These are phyloP conservation scores for Laguncularia racemosa DNA, from an alignment of 345 rosid genomes.

Conservation along the genomic window DNA sequence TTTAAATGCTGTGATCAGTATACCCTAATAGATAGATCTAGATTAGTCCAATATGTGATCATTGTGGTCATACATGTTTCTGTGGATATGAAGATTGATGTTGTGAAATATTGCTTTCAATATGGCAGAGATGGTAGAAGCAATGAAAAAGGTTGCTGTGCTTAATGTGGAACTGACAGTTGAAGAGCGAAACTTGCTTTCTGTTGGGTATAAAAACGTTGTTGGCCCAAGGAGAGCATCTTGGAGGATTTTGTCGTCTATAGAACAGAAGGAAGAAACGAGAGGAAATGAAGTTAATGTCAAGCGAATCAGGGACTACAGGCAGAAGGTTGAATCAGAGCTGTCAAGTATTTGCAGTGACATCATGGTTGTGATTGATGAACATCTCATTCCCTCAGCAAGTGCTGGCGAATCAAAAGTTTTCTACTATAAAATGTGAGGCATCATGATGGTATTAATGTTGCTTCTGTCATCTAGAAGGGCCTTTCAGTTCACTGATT, in stretches of 20 bases:
- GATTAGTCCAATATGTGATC: too few species aligned
- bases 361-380: constrained; percentile 27
- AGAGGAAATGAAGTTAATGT: constrained; percentile 26
- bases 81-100: too few species aligned
- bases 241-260: constrained; percentile 32
- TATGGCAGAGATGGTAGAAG: constrained; percentile 31
- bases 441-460: neutral
- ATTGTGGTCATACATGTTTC: too few species aligned
- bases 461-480: neutral
- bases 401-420: constrained; percentile 27
- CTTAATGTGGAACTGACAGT: constrained; percentile 27
- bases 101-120: neutral
- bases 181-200: constrained; percentile 32
- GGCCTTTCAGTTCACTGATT: too few species aligned
- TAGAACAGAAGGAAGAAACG: constrained; percentile 30
- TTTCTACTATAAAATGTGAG: constrained; percentile 32
- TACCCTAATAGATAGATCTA: too few species aligned
- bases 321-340: constrained; percentile 29
- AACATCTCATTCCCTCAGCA: constrained; percentile 33
- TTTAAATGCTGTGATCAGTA: too few species aligned
- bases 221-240: constrained; percentile 33
- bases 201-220: constrained; percentile 31
- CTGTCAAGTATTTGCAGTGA: constrained; percentile 29
- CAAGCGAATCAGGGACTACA: constrained; percentile 26
- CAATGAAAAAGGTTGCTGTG: constrained; percentile 30